Base-by-base conservation (phyloP, 805 yeast genomes). In the Wickerhamomyces chambardii region DNA sequence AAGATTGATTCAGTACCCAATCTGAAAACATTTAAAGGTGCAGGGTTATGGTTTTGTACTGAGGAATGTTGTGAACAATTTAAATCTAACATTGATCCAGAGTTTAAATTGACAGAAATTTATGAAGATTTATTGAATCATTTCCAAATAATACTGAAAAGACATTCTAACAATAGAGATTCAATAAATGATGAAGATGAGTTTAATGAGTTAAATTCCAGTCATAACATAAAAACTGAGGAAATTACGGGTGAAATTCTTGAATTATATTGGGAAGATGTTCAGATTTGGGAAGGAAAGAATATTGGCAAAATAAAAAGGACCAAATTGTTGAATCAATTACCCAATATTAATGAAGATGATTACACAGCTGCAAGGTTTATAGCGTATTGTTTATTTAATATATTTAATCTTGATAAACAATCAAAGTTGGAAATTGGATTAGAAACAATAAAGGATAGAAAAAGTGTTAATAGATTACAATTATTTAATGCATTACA, bases 11-110 rank as follows among this genome's bases (percentile, higher is more conserved):
- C 38, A 14, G 42, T 46, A 1, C 32, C 41, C 10, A 14, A 17
- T 5, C 43, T 36, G 32, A 46, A 44, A 32, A 44, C 36, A 15
- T 56, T 51, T 36, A 49, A 41, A 31, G 65, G 64, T 30, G 64
- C 64, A 14, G 72, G 71, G 5, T 43, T 73, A 22, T 73, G 72
- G 62, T 77, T 78, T 43, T 78, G 84, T 44, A 52, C 73, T 1
- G 67, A 62, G 6, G 41, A 44, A 5, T 78, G 85, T 43, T 36
- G 50, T 15, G 42, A 50, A 1, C 21, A 29, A 4, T 78, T 73
- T 59, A 24, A 12, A 24, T 24, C 34, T 8, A 35, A 29, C 1
- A 49, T 49, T 18, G 76, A 72, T 36, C 36, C 36, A 2, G 55
- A 64, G 11, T 55, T 57, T 0, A 35, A 67, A n/a, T 52, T 67